A percentile compares a stretch with the other conserved stretches of the same genome.
Evolutionary conservation across 140 eudicot genomes (phyloP).

Genomic region (Erigeron philadelphicus): DNA sequence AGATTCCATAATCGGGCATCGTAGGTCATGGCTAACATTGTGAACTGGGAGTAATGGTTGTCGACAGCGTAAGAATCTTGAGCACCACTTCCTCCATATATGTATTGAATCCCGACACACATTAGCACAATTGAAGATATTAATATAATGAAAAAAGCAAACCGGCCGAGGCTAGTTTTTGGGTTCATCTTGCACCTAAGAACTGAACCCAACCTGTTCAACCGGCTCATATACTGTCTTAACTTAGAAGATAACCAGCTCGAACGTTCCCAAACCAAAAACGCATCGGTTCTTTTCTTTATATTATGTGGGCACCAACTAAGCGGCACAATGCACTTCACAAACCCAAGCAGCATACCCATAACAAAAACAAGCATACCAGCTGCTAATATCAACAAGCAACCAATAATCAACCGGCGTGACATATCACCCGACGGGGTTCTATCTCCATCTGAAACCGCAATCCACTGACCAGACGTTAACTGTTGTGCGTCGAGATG

Average conservation of each 20-base stretch:
- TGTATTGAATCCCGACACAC: conserved; percentile 45
- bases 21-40: conserved; percentile 72
- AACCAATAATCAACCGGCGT: conserved; percentile 55
- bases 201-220: conserved; percentile 45
- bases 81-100: conserved; percentile 74
- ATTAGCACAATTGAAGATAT: conserved; percentile 37
- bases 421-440: conserved; percentile 61
- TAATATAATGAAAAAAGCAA: conserved; percentile 37
- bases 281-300: conserved; percentile 63
- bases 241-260: conserved; percentile 35
- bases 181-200: conserved; percentile 65
- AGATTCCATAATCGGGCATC: conserved; percentile 90
- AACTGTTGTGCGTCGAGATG: conserved; percentile 80
- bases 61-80: conserved; percentile 51
- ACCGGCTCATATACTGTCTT: conserved; percentile 29
- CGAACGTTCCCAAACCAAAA: conserved; percentile 59
- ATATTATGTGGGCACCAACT: conserved; percentile 43
- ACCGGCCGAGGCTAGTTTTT: conserved; percentile 42
- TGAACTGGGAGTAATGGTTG: conserved; percentile 80
- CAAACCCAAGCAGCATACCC: conserved; percentile 66
- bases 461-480: conserved; percentile 66
- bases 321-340: conserved; percentile 56
- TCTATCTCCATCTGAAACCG: conserved; percentile 79
- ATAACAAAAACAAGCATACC: conserved; percentile 40
- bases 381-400: conserved; percentile 41